Evolutionary conservation across 2,329 filamentous ascomycete species (phyloP), one percentile per base, ranked within the genome.

Genomic region (Gnomoniopsis sp.): DNA sequence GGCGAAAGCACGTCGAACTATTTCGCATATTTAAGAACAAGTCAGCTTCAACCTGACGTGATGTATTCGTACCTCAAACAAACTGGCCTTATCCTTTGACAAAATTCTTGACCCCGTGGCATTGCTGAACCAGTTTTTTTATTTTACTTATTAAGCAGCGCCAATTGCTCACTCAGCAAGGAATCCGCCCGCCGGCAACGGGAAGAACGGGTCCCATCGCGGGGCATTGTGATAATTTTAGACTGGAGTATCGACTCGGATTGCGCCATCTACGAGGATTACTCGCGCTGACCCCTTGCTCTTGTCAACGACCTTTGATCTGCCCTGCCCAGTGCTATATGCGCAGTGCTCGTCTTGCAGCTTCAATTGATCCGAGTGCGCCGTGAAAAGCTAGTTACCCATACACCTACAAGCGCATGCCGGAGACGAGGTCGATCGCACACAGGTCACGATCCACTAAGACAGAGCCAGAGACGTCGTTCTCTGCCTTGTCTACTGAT

Each of bases 111-210:
- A 2, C 12, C 12, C 17, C 36, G 17, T 22, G 43, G 19, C 19
- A 8, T 23, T 23, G 15, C 22, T 14, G 15, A 26, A 26, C 14
- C 12, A 17, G 15, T 17, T 6, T 17, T 10, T 10, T 22, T 19
- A 3, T 6, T 19, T 34, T 38, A 53, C 23, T 53, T 46, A 46
- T 12, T 53, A 46, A 53, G 38, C 51, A 46, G 23, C 17, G 38
- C n/a, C 41, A 53, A 46, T 46, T 46, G 51, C 51, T 53, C 51
- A 53, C 51, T 46, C 51, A 53, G 38, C 51, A 34, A 7, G 22
- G 17, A 48, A 8, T 38, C 34, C 8, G 15, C 3, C 22, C 23
- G 21, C 46, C 23, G 46, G 46, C 21, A 26, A 26, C 46, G 46
- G 46, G 21, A 46, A 46, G n/a, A 22, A 22, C 17, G n/a, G n/a